Percentiles rank a stretch among this genome's conserved stretches.
Conservation (phyloP, 495 filamentous ascomycete species). For the Annulohypoxylon stygium region DNA sequence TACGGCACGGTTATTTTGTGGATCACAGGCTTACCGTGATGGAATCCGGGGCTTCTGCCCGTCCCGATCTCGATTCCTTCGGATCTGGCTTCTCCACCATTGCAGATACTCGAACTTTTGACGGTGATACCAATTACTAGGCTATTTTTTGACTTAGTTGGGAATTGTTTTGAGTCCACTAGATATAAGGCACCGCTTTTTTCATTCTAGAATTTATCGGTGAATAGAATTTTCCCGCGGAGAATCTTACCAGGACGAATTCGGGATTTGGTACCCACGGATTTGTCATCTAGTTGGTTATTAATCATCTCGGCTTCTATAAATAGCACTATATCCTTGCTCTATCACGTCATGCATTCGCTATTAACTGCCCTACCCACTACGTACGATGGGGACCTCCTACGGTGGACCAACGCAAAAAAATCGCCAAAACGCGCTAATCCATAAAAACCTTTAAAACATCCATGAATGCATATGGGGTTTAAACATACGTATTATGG, state of each 20-base stretch:
- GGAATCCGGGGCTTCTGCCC: slow-evolving; percentile 11
- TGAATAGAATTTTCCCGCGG: neutral
- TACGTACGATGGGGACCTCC: no score
- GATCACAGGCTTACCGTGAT: slow-evolving; percentile 33
- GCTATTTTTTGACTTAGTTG: neutral
- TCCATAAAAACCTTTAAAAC: no score
- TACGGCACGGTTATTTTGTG: slow-evolving; percentile 4
- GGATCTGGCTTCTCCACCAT: slow-evolving; percentile 23
- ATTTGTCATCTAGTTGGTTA: neutral
- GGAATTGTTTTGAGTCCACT: neutral
- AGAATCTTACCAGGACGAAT: neutral
- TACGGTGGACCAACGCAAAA: no score
- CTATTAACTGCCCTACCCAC: neutral
- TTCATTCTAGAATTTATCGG: neutral
- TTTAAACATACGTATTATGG: no score
- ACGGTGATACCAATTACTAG: neutral
- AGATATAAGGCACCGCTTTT: neutral
- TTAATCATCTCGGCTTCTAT: slow-evolving; percentile 16
- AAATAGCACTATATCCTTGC: slow-evolving; percentile 3
- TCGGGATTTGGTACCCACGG: slow-evolving; percentile 10
- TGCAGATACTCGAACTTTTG: neutral
- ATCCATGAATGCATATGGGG: neutral
- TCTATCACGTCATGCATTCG: slow-evolving; percentile 12
- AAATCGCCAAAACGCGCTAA: no score
- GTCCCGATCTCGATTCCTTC: slow-evolving; percentile 15